phyloP scores from a whole-genome alignment of 2,329 filamentous ascomycete species.

The Colletotrichum sp. region DNA sequence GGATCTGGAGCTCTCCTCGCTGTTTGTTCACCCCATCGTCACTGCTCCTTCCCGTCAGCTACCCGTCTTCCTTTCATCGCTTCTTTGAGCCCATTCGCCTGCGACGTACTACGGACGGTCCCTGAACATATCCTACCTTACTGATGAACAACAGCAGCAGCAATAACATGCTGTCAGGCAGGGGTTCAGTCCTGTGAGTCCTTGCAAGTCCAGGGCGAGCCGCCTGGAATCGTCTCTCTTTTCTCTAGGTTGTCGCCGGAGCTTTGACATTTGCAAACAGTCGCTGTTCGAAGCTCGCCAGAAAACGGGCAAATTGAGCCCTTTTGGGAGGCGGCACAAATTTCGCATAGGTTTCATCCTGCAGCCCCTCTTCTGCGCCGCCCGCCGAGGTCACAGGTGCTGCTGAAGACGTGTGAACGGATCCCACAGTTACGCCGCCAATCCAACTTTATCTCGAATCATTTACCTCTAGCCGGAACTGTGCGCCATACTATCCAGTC shows the following conservation, averaged over 20 bases:
- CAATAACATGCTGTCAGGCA: background rate
- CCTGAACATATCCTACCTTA: background rate
- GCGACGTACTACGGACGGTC: background rate
- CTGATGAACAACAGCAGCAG: background rate
- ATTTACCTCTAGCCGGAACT: background rate
- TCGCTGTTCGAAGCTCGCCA: background rate
- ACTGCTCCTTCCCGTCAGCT: background rate
- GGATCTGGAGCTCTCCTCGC: background rate
- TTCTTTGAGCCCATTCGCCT: background rate
- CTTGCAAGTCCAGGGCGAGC: background rate
- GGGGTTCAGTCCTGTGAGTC: background rate
- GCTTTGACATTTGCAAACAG: background rate
- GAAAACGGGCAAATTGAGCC: background rate
- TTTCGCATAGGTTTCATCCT: background rate
- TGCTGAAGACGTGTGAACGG: background rate
- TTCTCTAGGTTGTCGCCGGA: background rate
- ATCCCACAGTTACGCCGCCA: background rate
- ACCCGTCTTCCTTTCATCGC: background rate
- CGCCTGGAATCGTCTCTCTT: background rate
- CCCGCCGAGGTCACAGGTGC: background rate
- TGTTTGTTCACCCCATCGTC: background rate
- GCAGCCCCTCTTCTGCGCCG: background rate
- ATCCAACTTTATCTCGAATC: conserved; percentile 3
- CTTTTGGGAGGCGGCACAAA: background rate
- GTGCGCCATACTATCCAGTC: background rate